Evolutionary conservation across 78 protist genomes (phyloP).

Genomic region (Cyanophora paradoxa): DNA sequence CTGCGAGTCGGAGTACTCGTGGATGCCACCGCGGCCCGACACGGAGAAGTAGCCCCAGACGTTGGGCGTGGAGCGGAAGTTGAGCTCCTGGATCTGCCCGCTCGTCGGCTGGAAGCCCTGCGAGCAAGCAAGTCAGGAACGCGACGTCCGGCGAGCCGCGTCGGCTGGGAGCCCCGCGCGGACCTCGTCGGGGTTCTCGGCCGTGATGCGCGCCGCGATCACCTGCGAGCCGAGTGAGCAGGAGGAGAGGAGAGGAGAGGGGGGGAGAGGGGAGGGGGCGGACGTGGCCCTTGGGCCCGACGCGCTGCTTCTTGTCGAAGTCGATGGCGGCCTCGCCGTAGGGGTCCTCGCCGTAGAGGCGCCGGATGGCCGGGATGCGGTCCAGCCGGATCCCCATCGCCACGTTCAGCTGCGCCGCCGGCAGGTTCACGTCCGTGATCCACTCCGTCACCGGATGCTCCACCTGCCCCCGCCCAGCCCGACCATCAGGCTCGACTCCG

Average conservation of each 20-base stretch:
- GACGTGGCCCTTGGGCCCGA: not conserved
- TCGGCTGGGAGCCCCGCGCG: conserved; percentile 24
- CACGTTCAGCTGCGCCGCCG: conserved; percentile 87
- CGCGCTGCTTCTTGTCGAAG: conserved; percentile 27
- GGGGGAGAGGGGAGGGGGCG: not conserved
- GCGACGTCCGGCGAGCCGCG: no score
- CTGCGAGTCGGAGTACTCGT: conserved; percentile 77
- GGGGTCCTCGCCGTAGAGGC: conserved; percentile 30
- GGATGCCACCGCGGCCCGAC: conserved; percentile 54
- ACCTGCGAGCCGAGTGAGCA: conserved; percentile 46
- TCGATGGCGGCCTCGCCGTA: conserved; percentile 32
- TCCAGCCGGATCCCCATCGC: conserved; percentile 93
- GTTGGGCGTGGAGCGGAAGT: conserved; percentile 73
- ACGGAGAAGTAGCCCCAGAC: conserved; percentile 96
- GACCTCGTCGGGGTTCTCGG: conserved; percentile 96
- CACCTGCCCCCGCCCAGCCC: no score
- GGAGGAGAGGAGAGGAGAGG: not conserved
- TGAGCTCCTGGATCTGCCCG: conserved; percentile 73
- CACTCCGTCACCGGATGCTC: conserved; percentile 86
- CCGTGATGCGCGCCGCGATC: conserved; percentile 94
- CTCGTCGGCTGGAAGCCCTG: conserved; percentile 87
- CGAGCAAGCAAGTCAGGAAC: no score
- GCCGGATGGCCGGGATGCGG: conserved; percentile 82
- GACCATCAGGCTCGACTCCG: no score
- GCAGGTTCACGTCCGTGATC: conserved; percentile 72